A percentile compares a stretch with the other conserved stretches of the same genome.
Evolutionary conservation across 2,329 filamentous ascomycete genomes (phyloP).

Genomic region (Apiospora malaysiana): DNA sequence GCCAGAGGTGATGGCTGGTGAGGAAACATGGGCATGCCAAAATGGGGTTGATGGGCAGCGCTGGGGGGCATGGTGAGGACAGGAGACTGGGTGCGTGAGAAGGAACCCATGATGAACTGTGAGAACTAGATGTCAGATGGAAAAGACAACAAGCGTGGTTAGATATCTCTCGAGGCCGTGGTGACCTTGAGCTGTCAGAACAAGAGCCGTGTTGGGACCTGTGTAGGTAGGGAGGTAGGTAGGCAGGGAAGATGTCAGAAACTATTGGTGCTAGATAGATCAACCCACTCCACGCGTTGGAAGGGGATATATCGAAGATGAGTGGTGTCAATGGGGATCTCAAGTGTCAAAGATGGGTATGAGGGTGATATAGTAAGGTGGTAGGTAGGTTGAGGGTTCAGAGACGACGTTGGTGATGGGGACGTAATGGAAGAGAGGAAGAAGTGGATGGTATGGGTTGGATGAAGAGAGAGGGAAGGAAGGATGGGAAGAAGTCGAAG

Average conservation of each 20-base stretch:
- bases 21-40: conserved; percentile 47
- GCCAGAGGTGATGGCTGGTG: conserved; percentile 42
- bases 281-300: conserved; percentile 31
- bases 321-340: conserved; percentile 12
- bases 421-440: conserved; percentile 29
- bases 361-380: conserved; percentile 2
- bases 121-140: conserved; percentile 28
- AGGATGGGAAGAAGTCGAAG: conserved; percentile 22
- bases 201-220: background rate
- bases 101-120: conserved; percentile 42
- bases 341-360: conserved; percentile 20
- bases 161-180: conserved; percentile 18
- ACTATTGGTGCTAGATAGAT: conserved; percentile 14
- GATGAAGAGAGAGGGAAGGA: conserved; percentile 20
- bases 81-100: conserved; percentile 44
- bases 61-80: conserved; percentile 51
- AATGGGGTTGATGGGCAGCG: conserved; percentile 47
- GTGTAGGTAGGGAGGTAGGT: conserved; percentile 21
- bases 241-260: conserved; percentile 3
- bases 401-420: conserved; percentile 33
- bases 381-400: conserved; percentile 26
- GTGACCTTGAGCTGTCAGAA: background rate
- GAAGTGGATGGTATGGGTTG: conserved; percentile 31
- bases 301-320: conserved; percentile 23
- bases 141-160: conserved; percentile 25